These are phyloP conservation scores for Podospora tetraspora DNA, from an alignment of 495 filamentous ascomycete genomes.

Conservation along the genomic window DNA sequence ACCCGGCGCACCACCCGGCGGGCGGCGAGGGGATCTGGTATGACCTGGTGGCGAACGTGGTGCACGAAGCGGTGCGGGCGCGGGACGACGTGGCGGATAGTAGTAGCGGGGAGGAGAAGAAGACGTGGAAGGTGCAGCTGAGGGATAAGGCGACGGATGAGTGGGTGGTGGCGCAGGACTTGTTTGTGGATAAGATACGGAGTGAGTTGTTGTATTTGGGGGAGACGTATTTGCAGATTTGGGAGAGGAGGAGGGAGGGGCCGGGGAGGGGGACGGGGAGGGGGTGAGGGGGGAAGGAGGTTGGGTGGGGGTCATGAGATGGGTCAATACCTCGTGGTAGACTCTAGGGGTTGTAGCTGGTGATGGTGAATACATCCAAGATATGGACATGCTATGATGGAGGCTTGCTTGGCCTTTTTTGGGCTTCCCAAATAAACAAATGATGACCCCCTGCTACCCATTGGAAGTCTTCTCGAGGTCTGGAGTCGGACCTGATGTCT, in stretches of 20 bases:
- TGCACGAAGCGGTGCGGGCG: constrained; percentile 77
- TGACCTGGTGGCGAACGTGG: constrained; percentile 94
- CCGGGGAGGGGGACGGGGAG: constrained; percentile 27
- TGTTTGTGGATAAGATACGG: constrained; percentile 83
- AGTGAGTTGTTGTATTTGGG: constrained; percentile 84
- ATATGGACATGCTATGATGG: not conserved
- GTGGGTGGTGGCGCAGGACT: constrained; percentile 91
- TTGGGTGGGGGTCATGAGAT: no score
- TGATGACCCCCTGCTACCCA: no score
- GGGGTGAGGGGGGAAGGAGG: not conserved
- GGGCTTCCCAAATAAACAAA: no score
- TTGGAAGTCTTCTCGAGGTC: no score
- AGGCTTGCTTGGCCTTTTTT: no score
- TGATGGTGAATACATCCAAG: not conserved
- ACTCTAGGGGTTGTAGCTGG: not conserved
- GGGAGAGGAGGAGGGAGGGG: constrained; percentile 71
- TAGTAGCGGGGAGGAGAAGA: constrained; percentile 68
- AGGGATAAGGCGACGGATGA: constrained; percentile 61
- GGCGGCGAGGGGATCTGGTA: constrained; percentile 87
- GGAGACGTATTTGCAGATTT: constrained; percentile 93
- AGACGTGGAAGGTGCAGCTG: constrained; percentile 72
- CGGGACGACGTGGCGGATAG: constrained; percentile 64
- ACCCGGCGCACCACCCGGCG: constrained; percentile 43
- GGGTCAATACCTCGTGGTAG: no score
- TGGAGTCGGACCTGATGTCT: not conserved